Base-by-base conservation (phyloP, 805 yeast species). In the Suhomyces sp. region DNA sequence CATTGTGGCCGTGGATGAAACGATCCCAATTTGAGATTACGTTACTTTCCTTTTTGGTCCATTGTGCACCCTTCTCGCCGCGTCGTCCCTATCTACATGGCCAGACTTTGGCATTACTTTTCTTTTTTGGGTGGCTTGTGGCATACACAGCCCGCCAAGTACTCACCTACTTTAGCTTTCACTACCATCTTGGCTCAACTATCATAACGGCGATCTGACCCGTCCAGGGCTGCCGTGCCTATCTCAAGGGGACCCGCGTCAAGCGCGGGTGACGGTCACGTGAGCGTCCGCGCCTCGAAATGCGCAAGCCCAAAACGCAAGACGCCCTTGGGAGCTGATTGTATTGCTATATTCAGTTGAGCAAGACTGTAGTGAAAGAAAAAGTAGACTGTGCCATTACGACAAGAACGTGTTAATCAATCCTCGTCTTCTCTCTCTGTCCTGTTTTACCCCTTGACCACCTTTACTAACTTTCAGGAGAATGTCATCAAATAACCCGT, bases 401-500 rank as follows among this genome's bases (percentile, higher is more conserved):
- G 33, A 29, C 10, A 29, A 12, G 6, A 12, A 5, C 12, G 12
- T 27, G 27, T 2, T 26, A 2, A 7, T 27, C 29, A 27, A 3
- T 9, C 29, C 29, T 29, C 33, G 31, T 27, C n/a, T 29, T 29
- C 33, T 29, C 33, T 29, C 33, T 29, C n/a, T 5, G 5, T 12
- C 33, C 33, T 29, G 33, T 9, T 29, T 29, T 29, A 29, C 33
- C 6, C 12, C 10, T 29, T 29, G n/a, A 29, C 22, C 46, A 5
- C 8, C 12, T 6, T 17, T 27, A 27, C 35, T 44, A 38, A 38
- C 42, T 38, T 38, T 17, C 46, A 47, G 51, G 35, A 64, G 60
- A 60, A 73, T 71, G 77, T 67, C 76, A 41, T 72, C 82, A 23
- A 81, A 80, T 61, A 82, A 81, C 58, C 85, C 86, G 6, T 82